phyloP scores from a whole-genome alignment of 306 rosid species.

The Phaseolus lunatus region DNA sequence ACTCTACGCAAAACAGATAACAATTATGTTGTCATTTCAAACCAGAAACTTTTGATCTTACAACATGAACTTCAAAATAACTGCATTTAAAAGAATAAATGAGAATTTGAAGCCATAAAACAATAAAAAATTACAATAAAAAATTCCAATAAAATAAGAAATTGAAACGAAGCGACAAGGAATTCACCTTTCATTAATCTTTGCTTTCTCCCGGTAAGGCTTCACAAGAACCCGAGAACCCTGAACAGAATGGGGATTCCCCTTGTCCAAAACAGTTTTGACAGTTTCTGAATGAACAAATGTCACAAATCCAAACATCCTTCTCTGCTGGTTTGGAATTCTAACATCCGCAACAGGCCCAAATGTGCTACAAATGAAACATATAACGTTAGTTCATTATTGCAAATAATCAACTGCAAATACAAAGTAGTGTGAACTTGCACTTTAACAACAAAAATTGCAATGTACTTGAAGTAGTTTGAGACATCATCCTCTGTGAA shows the following conservation, averaged over 20 bases:
- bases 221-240: constrained; percentile 92
- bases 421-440: constrained; percentile 8
- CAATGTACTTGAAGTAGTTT: constrained; percentile 72
- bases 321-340: constrained; percentile 80
- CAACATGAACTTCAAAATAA: constrained; percentile 18
- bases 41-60: constrained; percentile 16
- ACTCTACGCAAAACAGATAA: not conserved
- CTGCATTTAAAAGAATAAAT: not conserved
- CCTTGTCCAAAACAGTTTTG: constrained; percentile 66
- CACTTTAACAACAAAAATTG: not conserved
- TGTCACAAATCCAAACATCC: constrained; percentile 98
- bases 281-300: constrained; percentile 72
- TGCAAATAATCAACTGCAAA: constrained; percentile 12
- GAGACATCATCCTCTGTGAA: constrained; percentile 95
- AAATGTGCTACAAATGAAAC: constrained; percentile 55
- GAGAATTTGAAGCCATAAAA: not conserved
- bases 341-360: constrained; percentile 95
- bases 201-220: constrained; percentile 80
- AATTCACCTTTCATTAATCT: constrained; percentile 66
- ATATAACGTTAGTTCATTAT: constrained; percentile 1
- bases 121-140: not conserved
- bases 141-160: not conserved
- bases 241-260: constrained; percentile 75
- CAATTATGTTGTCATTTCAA: not conserved
- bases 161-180: not conserved